A percentile compares a stretch with the other conserved stretches of the same genome.
Evolutionary conservation across 495 filamentous ascomycete species (phyloP).

Genomic region (Annulohypoxylon stygium): DNA sequence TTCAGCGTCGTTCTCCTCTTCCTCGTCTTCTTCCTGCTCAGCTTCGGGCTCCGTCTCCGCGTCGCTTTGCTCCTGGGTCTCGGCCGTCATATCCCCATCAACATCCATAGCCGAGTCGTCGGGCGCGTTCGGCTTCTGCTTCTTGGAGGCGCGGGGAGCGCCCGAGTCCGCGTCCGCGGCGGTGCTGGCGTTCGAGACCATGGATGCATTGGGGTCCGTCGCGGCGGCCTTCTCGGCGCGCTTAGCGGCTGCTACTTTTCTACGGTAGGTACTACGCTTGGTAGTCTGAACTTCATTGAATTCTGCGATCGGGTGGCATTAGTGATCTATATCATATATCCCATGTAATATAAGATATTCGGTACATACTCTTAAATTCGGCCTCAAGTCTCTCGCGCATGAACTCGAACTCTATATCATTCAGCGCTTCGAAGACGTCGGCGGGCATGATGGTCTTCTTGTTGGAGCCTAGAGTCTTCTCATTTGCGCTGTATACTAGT

Average conservation of each 20-base stretch:
- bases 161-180: conserved; percentile 32
- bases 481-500: conserved; percentile 74
- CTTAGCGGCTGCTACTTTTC: conserved; percentile 62
- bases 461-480: conserved; percentile 71
- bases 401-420: conserved; percentile 84
- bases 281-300: conserved; percentile 66
- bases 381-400: conserved; percentile 75
- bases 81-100: conserved; percentile 55
- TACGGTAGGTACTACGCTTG: conserved; percentile 65
- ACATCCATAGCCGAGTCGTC: conserved; percentile 54
- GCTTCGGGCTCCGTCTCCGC: conserved; percentile 67
- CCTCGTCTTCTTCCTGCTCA: conserved; percentile 67
- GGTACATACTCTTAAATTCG: conserved; percentile 68
- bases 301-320: conserved; percentile 50
- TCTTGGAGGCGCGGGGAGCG: conserved; percentile 54
- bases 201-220: conserved; percentile 51
- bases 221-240: conserved; percentile 42
- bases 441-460: conserved; percentile 88
- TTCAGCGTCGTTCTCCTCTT: conserved; percentile 66
- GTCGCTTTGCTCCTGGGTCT: conserved; percentile 58
- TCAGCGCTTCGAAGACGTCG: conserved; percentile 85
- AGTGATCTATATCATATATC: neutral
- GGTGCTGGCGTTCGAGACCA: conserved; percentile 45
- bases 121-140: conserved; percentile 52
- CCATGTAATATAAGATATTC: conserved; percentile 1